These are phyloP conservation scores for Curvularia spicifera DNA, from an alignment of 2,329 filamentous ascomycete genomes.

Conservation along the genomic window DNA sequence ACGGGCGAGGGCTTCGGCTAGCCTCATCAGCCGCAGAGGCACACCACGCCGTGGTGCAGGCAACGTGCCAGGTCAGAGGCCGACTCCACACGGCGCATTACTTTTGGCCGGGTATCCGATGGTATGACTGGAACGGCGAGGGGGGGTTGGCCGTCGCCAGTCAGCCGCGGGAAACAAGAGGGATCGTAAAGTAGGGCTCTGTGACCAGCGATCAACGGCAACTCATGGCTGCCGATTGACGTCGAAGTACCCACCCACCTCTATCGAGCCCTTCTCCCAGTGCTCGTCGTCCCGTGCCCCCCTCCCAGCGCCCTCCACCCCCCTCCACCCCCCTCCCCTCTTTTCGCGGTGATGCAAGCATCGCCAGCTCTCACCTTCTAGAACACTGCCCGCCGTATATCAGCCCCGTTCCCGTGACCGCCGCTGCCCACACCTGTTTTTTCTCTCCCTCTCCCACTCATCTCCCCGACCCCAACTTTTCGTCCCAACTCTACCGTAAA, in stretches of 20 bases:
- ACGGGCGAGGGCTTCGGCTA: constrained; percentile 19
- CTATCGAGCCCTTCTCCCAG: constrained; percentile 26
- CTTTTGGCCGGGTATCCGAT: constrained; percentile 18
- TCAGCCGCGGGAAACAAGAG: constrained; percentile 21
- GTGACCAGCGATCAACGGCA: constrained; percentile 30
- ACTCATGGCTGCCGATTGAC: constrained; percentile 38
- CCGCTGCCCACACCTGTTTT: constrained; percentile 26
- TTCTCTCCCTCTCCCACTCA: constrained; percentile 6
- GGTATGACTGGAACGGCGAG: constrained; percentile 6
- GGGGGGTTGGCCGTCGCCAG: constrained; percentile 18
- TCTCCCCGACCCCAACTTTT: constrained; percentile 20
- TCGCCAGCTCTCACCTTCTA: constrained; percentile 19
- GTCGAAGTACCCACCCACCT: constrained; percentile 38
- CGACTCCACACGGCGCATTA: constrained; percentile 25
- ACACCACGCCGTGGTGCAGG: constrained; percentile 20
- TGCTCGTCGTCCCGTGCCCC: constrained; percentile 18
- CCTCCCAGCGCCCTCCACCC: neutral
- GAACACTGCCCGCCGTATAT: constrained; percentile 27
- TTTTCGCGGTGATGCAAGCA: constrained; percentile 31
- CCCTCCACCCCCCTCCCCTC: constrained; percentile 6
- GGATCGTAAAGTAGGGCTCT: constrained; percentile 6
- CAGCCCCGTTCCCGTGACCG: constrained; percentile 39
- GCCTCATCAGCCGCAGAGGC: constrained; percentile 31
- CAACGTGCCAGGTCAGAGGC: constrained; percentile 20
- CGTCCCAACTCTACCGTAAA: constrained; percentile 25